Percentiles rank a stretch among this genome's conserved stretches.
These are phyloP conservation scores for Herpetomonas muscarum DNA, from an alignment of 208 protist species.

Conservation along the genomic window DNA sequence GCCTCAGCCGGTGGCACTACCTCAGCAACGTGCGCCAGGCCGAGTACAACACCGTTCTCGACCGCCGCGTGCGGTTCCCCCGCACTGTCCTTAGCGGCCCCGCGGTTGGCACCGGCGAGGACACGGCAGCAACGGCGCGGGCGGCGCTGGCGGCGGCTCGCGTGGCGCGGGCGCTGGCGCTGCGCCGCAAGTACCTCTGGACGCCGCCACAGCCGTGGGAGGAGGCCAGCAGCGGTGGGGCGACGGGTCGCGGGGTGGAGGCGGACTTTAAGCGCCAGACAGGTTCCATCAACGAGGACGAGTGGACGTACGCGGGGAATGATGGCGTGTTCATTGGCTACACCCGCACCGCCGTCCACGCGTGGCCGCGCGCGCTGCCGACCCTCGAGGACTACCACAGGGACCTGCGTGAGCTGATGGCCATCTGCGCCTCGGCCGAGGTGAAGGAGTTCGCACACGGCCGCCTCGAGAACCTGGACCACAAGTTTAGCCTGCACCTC, in stretches of 20 bases:
- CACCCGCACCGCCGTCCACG: conserved; percentile 60
- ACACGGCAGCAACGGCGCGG: conserved; percentile 16
- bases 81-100: conserved; percentile 80
- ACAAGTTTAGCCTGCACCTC: conserved; percentile 92
- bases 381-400: conserved; percentile 74
- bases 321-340: conserved; percentile 89
- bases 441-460: conserved; percentile 92
- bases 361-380: conserved; percentile 78
- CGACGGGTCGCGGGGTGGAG: conserved; percentile 53
- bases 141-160: conserved; percentile 35
- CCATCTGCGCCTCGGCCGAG: conserved; percentile 63
- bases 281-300: conserved; percentile 84
- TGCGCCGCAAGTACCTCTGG: conserved; percentile 83
- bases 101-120: conserved; percentile 13
- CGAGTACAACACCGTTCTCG: conserved; percentile 82
- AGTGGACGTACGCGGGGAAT: conserved; percentile 83
- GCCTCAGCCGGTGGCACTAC: conserved; percentile 71
- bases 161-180: conserved; percentile 63
- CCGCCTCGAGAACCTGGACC: conserved; percentile 89
- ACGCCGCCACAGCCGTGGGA: conserved; percentile 74
- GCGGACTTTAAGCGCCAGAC: conserved; percentile 83
- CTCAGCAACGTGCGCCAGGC: conserved; percentile 79
- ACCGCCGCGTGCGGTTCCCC: conserved; percentile 85
- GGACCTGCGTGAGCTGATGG: conserved; percentile 67
- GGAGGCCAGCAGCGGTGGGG: conserved; percentile 13